These are phyloP conservation scores for Boletus pseudopeckii DNA, from an alignment of 768 basidiomycete genomes.

Conservation along the genomic window DNA sequence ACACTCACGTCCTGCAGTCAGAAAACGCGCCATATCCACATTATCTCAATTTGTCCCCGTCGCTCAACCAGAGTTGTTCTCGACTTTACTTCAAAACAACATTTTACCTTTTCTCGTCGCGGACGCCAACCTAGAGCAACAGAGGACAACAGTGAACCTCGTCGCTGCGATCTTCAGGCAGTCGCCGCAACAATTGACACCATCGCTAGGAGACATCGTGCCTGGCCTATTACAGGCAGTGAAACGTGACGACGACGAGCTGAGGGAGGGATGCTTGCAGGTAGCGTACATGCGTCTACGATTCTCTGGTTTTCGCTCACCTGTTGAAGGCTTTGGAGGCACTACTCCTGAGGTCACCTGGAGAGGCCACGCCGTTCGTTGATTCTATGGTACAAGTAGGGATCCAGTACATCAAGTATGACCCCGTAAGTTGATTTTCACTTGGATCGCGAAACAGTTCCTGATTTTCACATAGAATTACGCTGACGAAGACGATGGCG, in stretches of 20 bases:
- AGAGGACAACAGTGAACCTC: conserved; percentile 75
- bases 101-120: conserved; percentile 58
- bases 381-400: conserved; percentile 66
- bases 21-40: conserved; percentile 89
- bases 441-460: neutral
- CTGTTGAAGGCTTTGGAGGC: conserved; percentile 68
- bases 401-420: conserved; percentile 81
- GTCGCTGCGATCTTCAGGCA: conserved; percentile 77
- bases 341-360: conserved; percentile 77
- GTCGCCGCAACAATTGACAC: conserved; percentile 63
- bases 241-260: conserved; percentile 76
- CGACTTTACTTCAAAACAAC: conserved; percentile 52
- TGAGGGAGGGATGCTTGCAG: conserved; percentile 78
- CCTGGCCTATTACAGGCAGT: conserved; percentile 69
- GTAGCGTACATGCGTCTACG: conserved; percentile 32
- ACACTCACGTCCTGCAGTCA: conserved; percentile 79
- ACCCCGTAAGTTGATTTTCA: conserved; percentile 57
- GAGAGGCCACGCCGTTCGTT: conserved; percentile 75
- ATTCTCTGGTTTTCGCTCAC: conserved; percentile 3
- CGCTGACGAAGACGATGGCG: conserved; percentile 65
- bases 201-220: conserved; percentile 58
- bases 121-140: conserved; percentile 57
- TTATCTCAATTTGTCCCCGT: conserved; percentile 80
- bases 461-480: conserved; percentile 59
- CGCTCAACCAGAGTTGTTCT: conserved; percentile 60